Conservation (phyloP, 257 asterid genomes). For the Ehretia macrophylla region DNA sequence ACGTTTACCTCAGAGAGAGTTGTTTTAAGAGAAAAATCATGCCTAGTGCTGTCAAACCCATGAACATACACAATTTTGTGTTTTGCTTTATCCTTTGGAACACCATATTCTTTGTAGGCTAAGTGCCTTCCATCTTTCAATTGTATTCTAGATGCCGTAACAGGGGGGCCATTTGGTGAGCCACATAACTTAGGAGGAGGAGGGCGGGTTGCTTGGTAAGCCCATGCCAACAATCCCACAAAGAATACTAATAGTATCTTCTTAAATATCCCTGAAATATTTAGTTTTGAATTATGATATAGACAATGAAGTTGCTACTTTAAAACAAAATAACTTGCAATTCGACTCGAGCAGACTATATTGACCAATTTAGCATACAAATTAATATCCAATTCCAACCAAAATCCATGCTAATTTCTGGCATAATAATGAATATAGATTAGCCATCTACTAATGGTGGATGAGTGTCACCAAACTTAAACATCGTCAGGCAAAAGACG, state of each 20-base stretch:
- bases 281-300: not conserved
- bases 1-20: constrained; percentile 48
- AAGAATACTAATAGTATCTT: constrained; percentile 48
- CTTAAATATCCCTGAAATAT: constrained; percentile 61
- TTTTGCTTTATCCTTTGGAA: constrained; percentile 58
- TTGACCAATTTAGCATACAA: not conserved
- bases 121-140: constrained; percentile 79
- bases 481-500: too few relatives aligned
- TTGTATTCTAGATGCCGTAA: constrained; percentile 66
- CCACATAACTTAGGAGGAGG: constrained; percentile 69
- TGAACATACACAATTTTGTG: constrained; percentile 65
- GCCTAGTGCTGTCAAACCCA: constrained; percentile 56
- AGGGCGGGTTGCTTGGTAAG: constrained; percentile 65
- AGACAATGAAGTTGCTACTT: not conserved
- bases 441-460: too few relatives aligned
- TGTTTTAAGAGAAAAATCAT: constrained; percentile 30
- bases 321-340: too few relatives aligned
- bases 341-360: too few relatives aligned
- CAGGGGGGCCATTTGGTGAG: constrained; percentile 55
- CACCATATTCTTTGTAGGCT: constrained; percentile 78
- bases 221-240: constrained; percentile 69
- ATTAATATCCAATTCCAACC: not conserved
- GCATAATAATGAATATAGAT: too few relatives aligned
- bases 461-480: too few relatives aligned
- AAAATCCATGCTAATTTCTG: not conserved